phyloP scores from a whole-genome alignment of 116 monocot genomes.

The Papilionanthe hybrid region DNA sequence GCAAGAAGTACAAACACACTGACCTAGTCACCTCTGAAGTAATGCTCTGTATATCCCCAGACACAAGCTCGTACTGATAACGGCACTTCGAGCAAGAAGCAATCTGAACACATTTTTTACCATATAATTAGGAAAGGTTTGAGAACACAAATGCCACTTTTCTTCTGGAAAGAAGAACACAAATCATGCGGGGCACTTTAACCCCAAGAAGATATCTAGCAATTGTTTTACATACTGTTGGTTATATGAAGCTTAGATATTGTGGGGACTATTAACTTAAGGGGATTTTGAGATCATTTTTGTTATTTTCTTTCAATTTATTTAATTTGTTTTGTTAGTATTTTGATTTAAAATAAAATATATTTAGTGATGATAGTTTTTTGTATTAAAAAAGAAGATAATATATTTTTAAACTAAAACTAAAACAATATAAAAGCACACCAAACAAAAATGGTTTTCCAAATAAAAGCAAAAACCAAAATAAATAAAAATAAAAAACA shows the following conservation, averaged over 20 bases:
- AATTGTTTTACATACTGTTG: not conserved
- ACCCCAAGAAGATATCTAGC: not conserved
- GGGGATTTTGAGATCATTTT: too few relatives aligned
- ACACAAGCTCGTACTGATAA: constrained; percentile 90
- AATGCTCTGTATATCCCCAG: constrained; percentile 78
- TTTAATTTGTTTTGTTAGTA: too few relatives aligned
- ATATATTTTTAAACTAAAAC: too few relatives aligned
- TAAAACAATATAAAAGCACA: too few relatives aligned
- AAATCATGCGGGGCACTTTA: not conserved
- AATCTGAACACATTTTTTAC: constrained; percentile 31
- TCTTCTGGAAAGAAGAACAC: not conserved
- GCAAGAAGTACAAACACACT: constrained; percentile 17
- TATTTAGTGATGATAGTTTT: too few relatives aligned
- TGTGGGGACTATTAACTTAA: not conserved
- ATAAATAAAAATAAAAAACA: too few relatives aligned
- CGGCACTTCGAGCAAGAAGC: constrained; percentile 92
- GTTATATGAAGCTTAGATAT: constrained; percentile 1
- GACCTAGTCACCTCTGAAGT: constrained; percentile 89
- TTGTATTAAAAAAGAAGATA: too few relatives aligned
- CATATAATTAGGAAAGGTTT: not conserved
- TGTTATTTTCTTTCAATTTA: too few relatives aligned
- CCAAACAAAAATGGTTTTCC: too few relatives aligned
- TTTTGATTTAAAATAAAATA: too few relatives aligned
- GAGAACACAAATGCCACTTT: not conserved
- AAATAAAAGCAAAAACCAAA: too few relatives aligned